phyloP scores from a whole-genome alignment of 345 rosid species.

The Bruguiera parviflora region DNA sequence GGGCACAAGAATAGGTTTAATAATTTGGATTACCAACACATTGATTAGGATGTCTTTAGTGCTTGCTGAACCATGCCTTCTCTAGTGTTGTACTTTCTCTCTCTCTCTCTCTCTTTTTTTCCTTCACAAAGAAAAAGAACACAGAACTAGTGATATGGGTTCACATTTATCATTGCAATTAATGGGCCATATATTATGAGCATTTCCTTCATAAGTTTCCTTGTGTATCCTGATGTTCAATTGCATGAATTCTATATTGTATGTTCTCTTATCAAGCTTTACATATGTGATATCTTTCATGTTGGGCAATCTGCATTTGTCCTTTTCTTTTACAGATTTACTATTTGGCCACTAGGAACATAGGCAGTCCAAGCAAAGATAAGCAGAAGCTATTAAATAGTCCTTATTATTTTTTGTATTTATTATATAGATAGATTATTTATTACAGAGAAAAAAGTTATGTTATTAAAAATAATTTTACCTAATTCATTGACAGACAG shows the following conservation, averaged over 20 bases:
- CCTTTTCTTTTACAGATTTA: no score
- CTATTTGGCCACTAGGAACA: no score
- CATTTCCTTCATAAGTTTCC: conserved; percentile 14
- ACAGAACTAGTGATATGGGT: conserved; percentile 40
- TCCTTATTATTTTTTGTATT: no score
- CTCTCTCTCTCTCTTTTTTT: neutral
- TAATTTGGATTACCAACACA: conserved; percentile 50
- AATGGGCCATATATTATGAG: conserved; percentile 22
- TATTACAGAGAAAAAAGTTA: no score
- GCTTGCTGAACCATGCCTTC: conserved; percentile 31
- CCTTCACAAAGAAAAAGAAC: conserved; percentile 18
- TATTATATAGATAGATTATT: no score
- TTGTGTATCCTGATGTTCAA: conserved; percentile 20
- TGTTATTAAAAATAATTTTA: no score
- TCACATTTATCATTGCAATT: conserved; percentile 33
- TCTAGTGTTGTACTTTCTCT: neutral
- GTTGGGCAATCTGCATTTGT: no score
- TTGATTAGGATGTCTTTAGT: conserved; percentile 42
- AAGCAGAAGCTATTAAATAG: no score
- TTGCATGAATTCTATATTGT: neutral
- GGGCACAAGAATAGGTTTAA: conserved; percentile 52
- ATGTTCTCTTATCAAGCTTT: no score
- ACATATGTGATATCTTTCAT: no score
- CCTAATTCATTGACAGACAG: no score
- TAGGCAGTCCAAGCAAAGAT: no score